Evolutionary conservation across 805 yeast species (phyloP).

Genomic region (Middelhovenomyces tepae): DNA sequence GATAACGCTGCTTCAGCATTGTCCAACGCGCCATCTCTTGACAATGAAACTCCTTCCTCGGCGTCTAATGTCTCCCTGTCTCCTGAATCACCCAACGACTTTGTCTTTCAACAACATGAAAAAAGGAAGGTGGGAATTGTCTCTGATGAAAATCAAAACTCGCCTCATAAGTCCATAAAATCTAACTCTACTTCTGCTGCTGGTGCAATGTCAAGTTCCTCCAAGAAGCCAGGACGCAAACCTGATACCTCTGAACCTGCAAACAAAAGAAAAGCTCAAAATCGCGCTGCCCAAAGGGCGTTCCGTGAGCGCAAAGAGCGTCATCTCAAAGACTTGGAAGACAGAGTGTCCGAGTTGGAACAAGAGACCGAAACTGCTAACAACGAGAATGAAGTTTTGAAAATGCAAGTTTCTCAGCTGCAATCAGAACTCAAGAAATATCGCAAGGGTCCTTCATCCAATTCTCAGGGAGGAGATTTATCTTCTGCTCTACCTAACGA

Average conservation of each 20-base stretch:
- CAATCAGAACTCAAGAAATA: constrained; percentile 61
- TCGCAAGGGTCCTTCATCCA: constrained; percentile 30
- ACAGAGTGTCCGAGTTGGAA: constrained; percentile 65
- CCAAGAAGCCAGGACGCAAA: constrained; percentile 61
- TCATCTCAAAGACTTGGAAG: constrained; percentile 77
- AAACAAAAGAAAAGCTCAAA: constrained; percentile 89
- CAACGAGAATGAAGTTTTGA: constrained; percentile 63
- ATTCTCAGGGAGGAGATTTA: too few relatives aligned
- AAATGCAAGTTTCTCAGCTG: constrained; percentile 66
- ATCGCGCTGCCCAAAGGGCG: constrained; percentile 97
- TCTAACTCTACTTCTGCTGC: too few relatives aligned
- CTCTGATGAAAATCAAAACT: too few relatives aligned
- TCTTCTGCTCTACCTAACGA: constrained; percentile 3
- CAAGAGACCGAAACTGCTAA: constrained; percentile 57
- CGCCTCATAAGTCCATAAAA: too few relatives aligned
- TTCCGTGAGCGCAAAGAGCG: constrained; percentile 89
- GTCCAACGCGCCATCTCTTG: too few relatives aligned
- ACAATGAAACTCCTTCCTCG: too few relatives aligned
- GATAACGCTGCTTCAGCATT: too few relatives aligned
- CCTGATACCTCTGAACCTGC: constrained; percentile 72
- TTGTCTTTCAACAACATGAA: too few relatives aligned
- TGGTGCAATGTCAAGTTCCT: too few relatives aligned
- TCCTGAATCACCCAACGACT: too few relatives aligned
- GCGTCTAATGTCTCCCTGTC: too few relatives aligned
- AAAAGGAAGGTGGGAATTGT: too few relatives aligned